Percentiles rank a stretch among this genome's conserved stretches.
These are phyloP conservation scores for Boletus patriciae DNA, from an alignment of 768 basidiomycete genomes.

Conservation along the genomic window DNA sequence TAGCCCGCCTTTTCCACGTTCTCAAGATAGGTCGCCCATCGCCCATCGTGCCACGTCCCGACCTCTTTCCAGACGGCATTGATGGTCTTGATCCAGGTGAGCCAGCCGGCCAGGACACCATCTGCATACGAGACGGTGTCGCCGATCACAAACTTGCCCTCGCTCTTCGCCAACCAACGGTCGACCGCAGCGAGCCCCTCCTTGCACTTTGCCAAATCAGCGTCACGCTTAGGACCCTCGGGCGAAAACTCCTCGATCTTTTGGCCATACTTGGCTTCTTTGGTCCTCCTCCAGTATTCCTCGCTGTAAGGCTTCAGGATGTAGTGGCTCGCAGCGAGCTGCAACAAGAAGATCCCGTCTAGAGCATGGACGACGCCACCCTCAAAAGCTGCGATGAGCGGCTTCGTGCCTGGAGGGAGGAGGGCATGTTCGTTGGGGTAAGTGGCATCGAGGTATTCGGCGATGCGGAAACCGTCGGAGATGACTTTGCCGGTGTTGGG, in stretches of 20 bases:
- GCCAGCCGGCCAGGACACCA: constrained; percentile 31
- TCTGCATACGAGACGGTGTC: constrained; percentile 38
- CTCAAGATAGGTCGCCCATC: constrained; percentile 38
- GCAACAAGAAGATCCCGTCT: constrained; percentile 10
- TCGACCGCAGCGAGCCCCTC: constrained; percentile 28
- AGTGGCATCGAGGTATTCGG: constrained; percentile 45
- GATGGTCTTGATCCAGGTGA: constrained; percentile 37
- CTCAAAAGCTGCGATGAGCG: constrained; percentile 43
- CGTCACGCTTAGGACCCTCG: constrained; percentile 26
- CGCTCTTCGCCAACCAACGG: constrained; percentile 31
- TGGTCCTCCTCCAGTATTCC: constrained; percentile 35
- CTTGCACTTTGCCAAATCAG: constrained; percentile 30
- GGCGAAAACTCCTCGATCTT: constrained; percentile 40
- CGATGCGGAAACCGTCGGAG: constrained; percentile 44
- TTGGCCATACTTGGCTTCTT: constrained; percentile 33
- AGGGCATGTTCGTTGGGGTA: constrained; percentile 41
- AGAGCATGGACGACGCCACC: constrained; percentile 13
- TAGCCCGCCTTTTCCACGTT: constrained; percentile 34
- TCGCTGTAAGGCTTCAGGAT: constrained; percentile 30
- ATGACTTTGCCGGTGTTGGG: constrained; percentile 35
- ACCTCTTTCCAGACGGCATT: constrained; percentile 37
- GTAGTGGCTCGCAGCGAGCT: constrained; percentile 9
- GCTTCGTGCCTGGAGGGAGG: constrained; percentile 42
- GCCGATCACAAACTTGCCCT: constrained; percentile 37
- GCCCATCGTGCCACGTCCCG: constrained; percentile 38